These are phyloP conservation scores for Ceratocystis colombiana DNA, from an alignment of 2,329 filamentous ascomycete genomes.

Conservation along the genomic window DNA sequence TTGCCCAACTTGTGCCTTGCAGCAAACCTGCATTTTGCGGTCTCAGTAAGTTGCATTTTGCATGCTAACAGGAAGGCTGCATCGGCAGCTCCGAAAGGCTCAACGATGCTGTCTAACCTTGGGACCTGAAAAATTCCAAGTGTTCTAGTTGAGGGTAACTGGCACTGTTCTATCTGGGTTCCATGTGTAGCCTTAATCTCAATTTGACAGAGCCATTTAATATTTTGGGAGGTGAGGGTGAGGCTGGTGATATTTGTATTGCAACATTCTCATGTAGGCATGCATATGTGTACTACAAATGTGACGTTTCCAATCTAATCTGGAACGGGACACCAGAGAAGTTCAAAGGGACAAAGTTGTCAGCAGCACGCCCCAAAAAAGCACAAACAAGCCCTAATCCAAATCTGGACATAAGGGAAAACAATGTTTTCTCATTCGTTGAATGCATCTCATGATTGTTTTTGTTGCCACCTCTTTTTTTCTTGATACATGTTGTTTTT, in stretches of 20 bases:
- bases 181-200: not conserved
- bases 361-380: not conserved
- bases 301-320: slow-evolving; percentile 1
- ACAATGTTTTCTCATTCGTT: not conserved
- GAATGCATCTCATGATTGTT: not conserved
- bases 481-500: not conserved
- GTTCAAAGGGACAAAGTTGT: not conserved
- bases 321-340: slow-evolving; percentile 6
- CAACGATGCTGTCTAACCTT: not conserved
- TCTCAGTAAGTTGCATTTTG: slow-evolving; percentile 1
- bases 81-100: slow-evolving; percentile 16
- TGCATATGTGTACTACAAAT: slow-evolving; percentile 10
- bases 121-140: not conserved
- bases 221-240: not conserved
- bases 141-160: not conserved
- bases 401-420: not conserved
- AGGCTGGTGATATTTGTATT: not conserved
- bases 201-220: not conserved
- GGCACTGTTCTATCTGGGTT: not conserved
- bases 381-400: not conserved
- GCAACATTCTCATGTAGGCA: not conserved
- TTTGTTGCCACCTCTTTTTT: not conserved
- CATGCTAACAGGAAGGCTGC: slow-evolving; percentile 10
- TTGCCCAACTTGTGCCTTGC: slow-evolving; percentile 15
- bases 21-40: slow-evolving; percentile 10